A percentile compares a stretch with the other conserved stretches of the same genome.
Evolutionary conservation across 768 basidiomycete species (phyloP).

Genomic region (Strobilomyces confusus): DNA sequence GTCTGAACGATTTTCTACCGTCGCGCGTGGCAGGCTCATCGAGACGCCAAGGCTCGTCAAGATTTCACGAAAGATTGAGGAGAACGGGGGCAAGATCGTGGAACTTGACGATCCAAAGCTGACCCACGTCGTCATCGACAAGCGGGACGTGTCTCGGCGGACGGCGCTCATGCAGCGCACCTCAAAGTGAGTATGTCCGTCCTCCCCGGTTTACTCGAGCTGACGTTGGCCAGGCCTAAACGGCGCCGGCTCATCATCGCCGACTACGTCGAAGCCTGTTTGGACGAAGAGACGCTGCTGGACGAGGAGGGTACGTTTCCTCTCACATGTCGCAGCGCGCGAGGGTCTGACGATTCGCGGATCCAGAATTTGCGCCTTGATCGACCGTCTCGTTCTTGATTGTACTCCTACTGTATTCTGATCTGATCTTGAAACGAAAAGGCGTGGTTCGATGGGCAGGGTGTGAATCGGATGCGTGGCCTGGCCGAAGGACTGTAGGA

Average conservation of each 20-base stretch:
- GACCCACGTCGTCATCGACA: slow-evolving; percentile 84
- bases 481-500: too few relatives aligned
- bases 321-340: too few relatives aligned
- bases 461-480: too few relatives aligned
- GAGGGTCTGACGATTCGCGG: too few relatives aligned
- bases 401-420: too few relatives aligned
- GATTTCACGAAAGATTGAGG: slow-evolving; percentile 47
- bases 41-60: slow-evolving; percentile 48
- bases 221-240: slow-evolving; percentile 57
- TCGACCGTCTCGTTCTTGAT: too few relatives aligned
- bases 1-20: slow-evolving; percentile 11
- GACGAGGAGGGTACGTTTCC: too few relatives aligned
- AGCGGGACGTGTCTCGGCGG: slow-evolving; percentile 73
- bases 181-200: slow-evolving; percentile 58
- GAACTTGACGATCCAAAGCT: slow-evolving; percentile 72
- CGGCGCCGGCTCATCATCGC: slow-evolving; percentile 73
- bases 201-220: not conserved
- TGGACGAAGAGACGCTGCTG: slow-evolving; percentile 80
- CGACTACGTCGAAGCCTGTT: slow-evolving; percentile 71
- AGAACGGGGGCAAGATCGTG: slow-evolving; percentile 72
- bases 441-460: too few relatives aligned
- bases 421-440: too few relatives aligned
- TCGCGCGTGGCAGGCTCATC: not conserved
- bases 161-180: slow-evolving; percentile 67
- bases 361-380: too few relatives aligned